These are phyloP conservation scores for Hansenula lynferdii DNA, from an alignment of 1,139 yeast species.

Conservation along the genomic window DNA sequence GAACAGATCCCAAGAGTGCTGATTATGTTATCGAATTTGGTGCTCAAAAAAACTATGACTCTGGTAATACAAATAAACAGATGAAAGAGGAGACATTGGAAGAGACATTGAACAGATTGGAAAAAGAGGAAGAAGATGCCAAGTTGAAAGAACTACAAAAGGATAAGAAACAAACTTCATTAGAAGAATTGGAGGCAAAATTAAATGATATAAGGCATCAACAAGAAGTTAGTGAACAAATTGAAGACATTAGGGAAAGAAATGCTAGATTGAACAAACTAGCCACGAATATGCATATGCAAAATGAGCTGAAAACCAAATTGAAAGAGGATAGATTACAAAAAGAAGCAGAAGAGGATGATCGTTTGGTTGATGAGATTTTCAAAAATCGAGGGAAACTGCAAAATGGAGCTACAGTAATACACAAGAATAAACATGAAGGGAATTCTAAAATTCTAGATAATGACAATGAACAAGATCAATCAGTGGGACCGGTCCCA, in stretches of 20 bases:
- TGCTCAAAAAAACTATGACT: constrained; percentile 70
- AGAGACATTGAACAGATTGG: constrained; percentile 63
- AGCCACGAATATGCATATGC: background rate
- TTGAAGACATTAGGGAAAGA: constrained; percentile 16
- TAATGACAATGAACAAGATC: background rate
- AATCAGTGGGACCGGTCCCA: too few relatives aligned
- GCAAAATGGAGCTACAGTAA: too few relatives aligned
- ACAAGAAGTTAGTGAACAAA: constrained; percentile 37
- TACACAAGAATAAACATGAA: background rate
- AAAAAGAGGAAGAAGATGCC: constrained; percentile 59
- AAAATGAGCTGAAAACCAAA: constrained; percentile 2
- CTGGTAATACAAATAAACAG: constrained; percentile 29
- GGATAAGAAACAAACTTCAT: constrained; percentile 39
- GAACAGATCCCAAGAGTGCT: constrained; percentile 83
- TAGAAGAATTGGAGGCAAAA: constrained; percentile 64
- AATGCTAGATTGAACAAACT: constrained; percentile 9
- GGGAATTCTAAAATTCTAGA: too few relatives aligned
- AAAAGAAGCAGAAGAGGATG: constrained; percentile 16
- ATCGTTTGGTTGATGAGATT: constrained; percentile 13
- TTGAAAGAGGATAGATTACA: constrained; percentile 3
- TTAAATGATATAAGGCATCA: constrained; percentile 64
- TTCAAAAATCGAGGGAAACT: too few relatives aligned
- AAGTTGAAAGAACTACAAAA: constrained; percentile 37
- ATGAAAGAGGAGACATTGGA: constrained; percentile 60
- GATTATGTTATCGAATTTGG: constrained; percentile 79